phyloP scores from a whole-genome alignment of 2,329 filamentous ascomycete genomes.

The Chrysoporthe cubensis region DNA sequence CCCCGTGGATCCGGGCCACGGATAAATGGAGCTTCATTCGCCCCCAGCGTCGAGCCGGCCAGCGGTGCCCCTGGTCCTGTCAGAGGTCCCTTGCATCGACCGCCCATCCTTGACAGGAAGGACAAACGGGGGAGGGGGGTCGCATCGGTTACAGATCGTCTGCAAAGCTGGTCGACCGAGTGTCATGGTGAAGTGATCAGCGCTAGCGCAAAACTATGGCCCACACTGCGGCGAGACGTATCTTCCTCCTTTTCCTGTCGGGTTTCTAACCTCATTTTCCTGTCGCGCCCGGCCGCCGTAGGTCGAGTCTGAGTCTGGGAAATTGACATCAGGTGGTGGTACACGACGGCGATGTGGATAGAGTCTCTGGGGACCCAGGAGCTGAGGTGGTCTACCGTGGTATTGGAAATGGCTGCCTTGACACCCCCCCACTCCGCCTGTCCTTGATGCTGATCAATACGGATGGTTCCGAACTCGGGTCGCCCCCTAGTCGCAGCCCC shows the following conservation, averaged over 20 bases:
- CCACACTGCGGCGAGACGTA: not conserved
- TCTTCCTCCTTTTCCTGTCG: not conserved
- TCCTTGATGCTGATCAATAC: not conserved
- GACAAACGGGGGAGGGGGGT: not conserved
- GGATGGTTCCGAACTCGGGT: constrained; percentile 7
- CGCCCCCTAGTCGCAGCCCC: not conserved
- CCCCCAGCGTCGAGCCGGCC: too few relatives aligned
- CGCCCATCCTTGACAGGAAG: constrained; percentile 4
- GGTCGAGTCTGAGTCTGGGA: too few relatives aligned
- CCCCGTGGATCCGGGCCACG: not conserved
- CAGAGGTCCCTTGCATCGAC: not conserved
- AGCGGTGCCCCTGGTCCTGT: not conserved
- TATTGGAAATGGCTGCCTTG: not conserved
- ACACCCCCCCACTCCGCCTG: not conserved
- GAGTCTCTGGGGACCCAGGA: not conserved
- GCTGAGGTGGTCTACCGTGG: not conserved
- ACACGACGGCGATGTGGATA: too few relatives aligned
- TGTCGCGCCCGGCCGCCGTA: not conserved
- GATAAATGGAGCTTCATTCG: not conserved
- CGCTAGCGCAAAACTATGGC: not conserved
- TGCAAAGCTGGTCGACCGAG: not conserved
- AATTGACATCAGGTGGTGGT: too few relatives aligned
- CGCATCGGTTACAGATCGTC: constrained; percentile 4
- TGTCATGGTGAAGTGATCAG: not conserved
- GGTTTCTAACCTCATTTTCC: not conserved